Evolutionary conservation across 768 basidiomycete species (phyloP).

Genomic region (Naganishia randhawae): DNA sequence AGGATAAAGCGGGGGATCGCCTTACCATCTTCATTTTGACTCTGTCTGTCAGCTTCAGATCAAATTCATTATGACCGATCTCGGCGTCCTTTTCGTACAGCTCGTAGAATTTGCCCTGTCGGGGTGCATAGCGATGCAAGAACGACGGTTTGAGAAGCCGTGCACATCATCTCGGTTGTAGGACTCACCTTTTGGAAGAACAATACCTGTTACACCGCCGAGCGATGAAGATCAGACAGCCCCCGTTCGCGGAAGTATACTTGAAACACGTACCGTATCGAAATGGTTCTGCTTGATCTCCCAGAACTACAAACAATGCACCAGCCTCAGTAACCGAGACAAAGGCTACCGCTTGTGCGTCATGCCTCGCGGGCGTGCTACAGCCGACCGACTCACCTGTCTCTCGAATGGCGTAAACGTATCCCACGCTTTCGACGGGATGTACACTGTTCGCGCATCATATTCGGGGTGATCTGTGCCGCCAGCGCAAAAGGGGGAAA

Average conservation of each 20-base stretch:
- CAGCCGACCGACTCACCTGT: slow-evolving; percentile 23
- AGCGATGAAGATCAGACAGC: slow-evolving; percentile 49
- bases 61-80: slow-evolving; percentile 89
- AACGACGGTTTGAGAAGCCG: too few relatives aligned
- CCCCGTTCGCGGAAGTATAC: slow-evolving; percentile 50
- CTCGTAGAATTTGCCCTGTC: slow-evolving; percentile 59
- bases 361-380: too few relatives aligned
- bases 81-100: slow-evolving; percentile 93
- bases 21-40: slow-evolving; percentile 99
- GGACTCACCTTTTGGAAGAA: slow-evolving; percentile 87
- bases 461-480: slow-evolving; percentile 63
- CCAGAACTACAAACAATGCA: slow-evolving; percentile 57
- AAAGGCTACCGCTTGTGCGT: not conserved
- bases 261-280: slow-evolving; percentile 60
- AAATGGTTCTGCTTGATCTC: slow-evolving; percentile 96
- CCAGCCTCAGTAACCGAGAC: not conserved
- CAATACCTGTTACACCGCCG: slow-evolving; percentile 55
- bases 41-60: slow-evolving; percentile 71
- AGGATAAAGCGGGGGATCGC: not conserved
- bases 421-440: slow-evolving; percentile 73
- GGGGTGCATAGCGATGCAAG: too few relatives aligned
- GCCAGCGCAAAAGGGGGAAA: not conserved
- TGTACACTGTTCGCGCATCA: slow-evolving; percentile 79
- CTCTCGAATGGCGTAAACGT: slow-evolving; percentile 93
- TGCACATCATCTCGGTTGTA: too few relatives aligned